A percentile compares a stretch with the other conserved stretches of the same genome.
These are phyloP conservation scores for Cokeromyces recurvatus DNA, from an alignment of 371 early-diverging fungal species.

Conservation along the genomic window DNA sequence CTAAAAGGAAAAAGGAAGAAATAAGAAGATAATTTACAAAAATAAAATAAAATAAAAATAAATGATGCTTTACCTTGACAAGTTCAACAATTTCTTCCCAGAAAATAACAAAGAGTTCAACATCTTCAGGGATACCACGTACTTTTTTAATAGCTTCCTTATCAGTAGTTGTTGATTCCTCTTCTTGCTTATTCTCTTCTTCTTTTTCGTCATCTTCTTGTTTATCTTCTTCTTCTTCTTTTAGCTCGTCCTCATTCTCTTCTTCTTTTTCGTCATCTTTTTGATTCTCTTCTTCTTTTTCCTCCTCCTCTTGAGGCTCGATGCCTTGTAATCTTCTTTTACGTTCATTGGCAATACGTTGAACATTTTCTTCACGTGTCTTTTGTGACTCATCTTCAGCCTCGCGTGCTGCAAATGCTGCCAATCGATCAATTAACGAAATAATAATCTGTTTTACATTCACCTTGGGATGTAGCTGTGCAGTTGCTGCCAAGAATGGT, in stretches of 20 bases:
- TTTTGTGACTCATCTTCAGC: conserved; percentile 18
- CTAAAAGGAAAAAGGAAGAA: conserved; percentile 3
- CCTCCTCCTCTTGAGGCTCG: conserved; percentile 1
- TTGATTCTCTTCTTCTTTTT: conserved; percentile 9
- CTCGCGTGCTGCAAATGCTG: conserved; percentile 30
- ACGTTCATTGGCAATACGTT: conserved; percentile 12
- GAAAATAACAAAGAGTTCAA: conserved; percentile 89
- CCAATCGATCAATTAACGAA: conserved; percentile 80
- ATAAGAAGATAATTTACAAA: too few species aligned
- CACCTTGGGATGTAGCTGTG: conserved; percentile 78
- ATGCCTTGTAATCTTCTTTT: conserved; percentile 11
- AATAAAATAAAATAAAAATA: too few species aligned
- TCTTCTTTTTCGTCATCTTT: conserved; percentile 1
- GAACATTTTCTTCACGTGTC: background rate
- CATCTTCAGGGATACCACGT: conserved; percentile 79
- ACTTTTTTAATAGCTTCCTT: conserved; percentile 17
- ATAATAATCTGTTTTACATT: conserved; percentile 90
- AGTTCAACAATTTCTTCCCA: conserved; percentile 91
- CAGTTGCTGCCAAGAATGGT: conserved; percentile 77
- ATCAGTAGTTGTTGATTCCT: background rate
- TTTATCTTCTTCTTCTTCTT: conserved; percentile 8
- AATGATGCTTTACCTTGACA: conserved; percentile 84
- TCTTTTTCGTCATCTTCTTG: background rate
- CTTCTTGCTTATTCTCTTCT: conserved; percentile 3
- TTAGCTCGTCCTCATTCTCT: background rate